Evolutionary conservation across 805 yeast species (phyloP), one percentile per base, ranked within the genome.

Genomic region (Hemisphaericaspora nanyangensis): DNA sequence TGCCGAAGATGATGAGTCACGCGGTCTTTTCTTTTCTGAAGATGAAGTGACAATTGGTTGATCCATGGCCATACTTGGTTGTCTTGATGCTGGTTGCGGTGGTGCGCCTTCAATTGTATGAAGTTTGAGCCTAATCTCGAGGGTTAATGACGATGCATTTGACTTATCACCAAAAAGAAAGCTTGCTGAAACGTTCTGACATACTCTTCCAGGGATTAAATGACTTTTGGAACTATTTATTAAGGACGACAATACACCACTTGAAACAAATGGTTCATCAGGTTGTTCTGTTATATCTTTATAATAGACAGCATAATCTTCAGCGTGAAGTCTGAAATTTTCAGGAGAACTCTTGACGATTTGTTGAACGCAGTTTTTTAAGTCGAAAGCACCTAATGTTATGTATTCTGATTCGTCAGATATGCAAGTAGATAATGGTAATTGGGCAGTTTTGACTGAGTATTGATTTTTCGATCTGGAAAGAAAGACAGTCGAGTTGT

Each of bases 81-180:
- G 7, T 40, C 24, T 29, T 27, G 34, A 26, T 18, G 34, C n/a
- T n/a, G 25, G 13, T 31, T 29, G 25, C 19, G 34, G 35, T 6
- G 38, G 30, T 8, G 39, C 13, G 28, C 26, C 50, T 17, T 62
- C 68, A 4, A 67, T 61, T 19, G 63, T 61, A 45, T 72, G 69
- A 35, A 80, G 65, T 46, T 75, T 72, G 37, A 80, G 57, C 44
- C 78, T 65, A 28, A 80, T 70, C 55, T 80, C 85, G 36, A 80
- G 56, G 2, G 84, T 80, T 43, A 77, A 72, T 1, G 70, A 57
- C 10, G 74, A 58, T 6, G 47, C 29, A 48, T 56, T 50, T 42
- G 60, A 56, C 46, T 52, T 65, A 58, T 61, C 69, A 51, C 65
- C 65, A 51, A 60, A 60, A 15, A 60, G 45, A 34, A 54, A 63